Percentiles rank a stretch among this genome's conserved stretches.
These are phyloP conservation scores for Coelastrella sp. DNA, from an alignment of 139 green algal genomes.

Conservation along the genomic window DNA sequence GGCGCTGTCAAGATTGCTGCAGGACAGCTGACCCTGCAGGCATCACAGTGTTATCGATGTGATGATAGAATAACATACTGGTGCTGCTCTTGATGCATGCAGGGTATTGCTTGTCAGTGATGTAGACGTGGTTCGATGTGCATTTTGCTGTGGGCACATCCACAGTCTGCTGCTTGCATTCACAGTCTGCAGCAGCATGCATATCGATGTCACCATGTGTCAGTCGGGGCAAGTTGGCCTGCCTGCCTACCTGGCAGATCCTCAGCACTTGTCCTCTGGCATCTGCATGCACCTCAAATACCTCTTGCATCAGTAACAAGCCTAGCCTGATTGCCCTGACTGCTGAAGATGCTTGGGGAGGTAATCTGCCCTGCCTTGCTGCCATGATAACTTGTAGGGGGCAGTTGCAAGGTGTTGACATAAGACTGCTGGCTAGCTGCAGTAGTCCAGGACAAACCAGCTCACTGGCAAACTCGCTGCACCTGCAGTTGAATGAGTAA, in stretches of 20 bases:
- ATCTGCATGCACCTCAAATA: conserved; percentile 50
- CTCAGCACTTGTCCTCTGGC: conserved; percentile 45
- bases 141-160: too few relatives aligned
- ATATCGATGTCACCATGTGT: not conserved
- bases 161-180: too few relatives aligned
- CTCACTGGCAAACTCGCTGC: conserved; percentile 49
- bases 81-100: too few relatives aligned
- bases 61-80: too few relatives aligned
- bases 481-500: conserved; percentile 23
- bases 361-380: conserved; percentile 27
- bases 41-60: not conserved
- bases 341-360: conserved; percentile 26
- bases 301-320: conserved; percentile 51
- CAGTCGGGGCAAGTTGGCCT: too few relatives aligned
- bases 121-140: too few relatives aligned
- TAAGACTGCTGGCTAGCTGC: conserved; percentile 40
- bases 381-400: conserved; percentile 50
- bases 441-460: conserved; percentile 51
- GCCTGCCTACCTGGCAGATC: conserved; percentile 10
- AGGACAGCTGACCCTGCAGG: not conserved
- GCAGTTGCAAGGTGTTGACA: conserved; percentile 15
- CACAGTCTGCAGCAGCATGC: too few relatives aligned
- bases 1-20: conserved; percentile 29
- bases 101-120: too few relatives aligned
- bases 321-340: conserved; percentile 44